These are phyloP conservation scores for Pleurotus giganteus DNA, from an alignment of 768 basidiomycete species.

Conservation along the genomic window DNA sequence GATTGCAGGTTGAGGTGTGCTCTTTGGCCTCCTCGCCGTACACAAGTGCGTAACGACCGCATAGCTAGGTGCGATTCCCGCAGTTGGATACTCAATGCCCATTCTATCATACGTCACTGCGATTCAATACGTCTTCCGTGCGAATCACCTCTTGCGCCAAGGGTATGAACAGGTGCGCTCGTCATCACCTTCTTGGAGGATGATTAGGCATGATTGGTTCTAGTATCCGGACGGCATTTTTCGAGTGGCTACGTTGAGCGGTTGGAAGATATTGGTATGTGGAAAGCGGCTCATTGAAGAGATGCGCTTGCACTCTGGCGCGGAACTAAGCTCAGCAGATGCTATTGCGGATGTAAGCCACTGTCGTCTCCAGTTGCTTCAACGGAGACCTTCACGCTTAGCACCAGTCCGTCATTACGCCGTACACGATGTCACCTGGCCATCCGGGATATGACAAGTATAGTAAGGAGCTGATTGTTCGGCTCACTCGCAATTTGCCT, in stretches of 20 bases:
- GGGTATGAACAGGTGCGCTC: slow-evolving; percentile 22
- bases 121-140: slow-evolving; percentile 15
- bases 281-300: slow-evolving; percentile 19
- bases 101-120: slow-evolving; percentile 22
- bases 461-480: slow-evolving; percentile 3
- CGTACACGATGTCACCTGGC: slow-evolving; percentile 6
- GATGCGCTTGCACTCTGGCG: slow-evolving; percentile 15
- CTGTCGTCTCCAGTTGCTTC: neutral
- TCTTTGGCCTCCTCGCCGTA: neutral
- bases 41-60: neutral
- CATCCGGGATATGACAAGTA: neutral
- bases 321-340: slow-evolving; percentile 11
- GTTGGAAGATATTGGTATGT: slow-evolving; percentile 22
- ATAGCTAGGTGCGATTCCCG: slow-evolving; percentile 26
- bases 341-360: slow-evolving; percentile 13
- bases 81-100: slow-evolving; percentile 17
- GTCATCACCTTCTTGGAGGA: slow-evolving; percentile 12
- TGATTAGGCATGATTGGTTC: slow-evolving; percentile 13
- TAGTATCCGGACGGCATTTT: slow-evolving; percentile 19
- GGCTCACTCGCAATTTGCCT: slow-evolving; percentile 1
- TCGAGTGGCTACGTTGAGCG: slow-evolving; percentile 24
- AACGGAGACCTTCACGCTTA: neutral
- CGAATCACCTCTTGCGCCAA: slow-evolving; percentile 11
- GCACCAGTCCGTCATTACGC: neutral
- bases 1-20: neutral